Percentiles rank a stretch among this genome's conserved stretches.
phyloP scores from a whole-genome alignment of 371 early-diverging fungal species.

The Parasitella parasitica region DNA sequence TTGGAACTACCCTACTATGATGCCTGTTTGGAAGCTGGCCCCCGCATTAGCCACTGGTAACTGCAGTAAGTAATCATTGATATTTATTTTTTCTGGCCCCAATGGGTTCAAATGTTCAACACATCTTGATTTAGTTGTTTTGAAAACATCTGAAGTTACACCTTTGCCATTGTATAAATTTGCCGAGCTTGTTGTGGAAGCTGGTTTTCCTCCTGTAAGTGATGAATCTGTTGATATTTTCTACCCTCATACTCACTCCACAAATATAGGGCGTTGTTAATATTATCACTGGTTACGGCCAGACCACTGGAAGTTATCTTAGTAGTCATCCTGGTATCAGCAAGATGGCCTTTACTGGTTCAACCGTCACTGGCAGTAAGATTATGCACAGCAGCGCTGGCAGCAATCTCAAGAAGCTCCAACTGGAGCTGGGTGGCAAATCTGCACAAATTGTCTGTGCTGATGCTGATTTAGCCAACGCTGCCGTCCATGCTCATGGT shows the following conservation, averaged over 20 bases:
- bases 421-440: constrained; percentile 93
- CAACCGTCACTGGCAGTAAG: constrained; percentile 53
- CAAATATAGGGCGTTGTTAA: constrained; percentile 67
- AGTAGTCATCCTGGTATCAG: constrained; percentile 40
- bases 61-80: constrained; percentile 41
- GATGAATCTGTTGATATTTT: too few species aligned
- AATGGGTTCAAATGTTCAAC: too few species aligned
- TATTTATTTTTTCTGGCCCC: background rate
- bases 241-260: background rate
- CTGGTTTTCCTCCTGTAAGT: constrained; percentile 49
- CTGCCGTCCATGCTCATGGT: constrained; percentile 68
- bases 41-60: constrained; percentile 80
- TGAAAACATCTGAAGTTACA: constrained; percentile 52
- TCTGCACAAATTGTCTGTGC: constrained; percentile 83
- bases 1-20: constrained; percentile 59
- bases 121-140: constrained; percentile 5
- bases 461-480: constrained; percentile 80
- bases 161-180: constrained; percentile 52
- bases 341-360: constrained; percentile 70
- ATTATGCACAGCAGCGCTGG: constrained; percentile 55
- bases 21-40: constrained; percentile 85
- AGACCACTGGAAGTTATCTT: constrained; percentile 35
- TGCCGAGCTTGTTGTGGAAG: constrained; percentile 47
- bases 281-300: constrained; percentile 54
- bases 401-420: constrained; percentile 71